Evolutionary conservation across 208 protist genomes (phyloP), one percentile per base, ranked within the genome.

Genomic region (Blastocrithidia nonstop): DNA sequence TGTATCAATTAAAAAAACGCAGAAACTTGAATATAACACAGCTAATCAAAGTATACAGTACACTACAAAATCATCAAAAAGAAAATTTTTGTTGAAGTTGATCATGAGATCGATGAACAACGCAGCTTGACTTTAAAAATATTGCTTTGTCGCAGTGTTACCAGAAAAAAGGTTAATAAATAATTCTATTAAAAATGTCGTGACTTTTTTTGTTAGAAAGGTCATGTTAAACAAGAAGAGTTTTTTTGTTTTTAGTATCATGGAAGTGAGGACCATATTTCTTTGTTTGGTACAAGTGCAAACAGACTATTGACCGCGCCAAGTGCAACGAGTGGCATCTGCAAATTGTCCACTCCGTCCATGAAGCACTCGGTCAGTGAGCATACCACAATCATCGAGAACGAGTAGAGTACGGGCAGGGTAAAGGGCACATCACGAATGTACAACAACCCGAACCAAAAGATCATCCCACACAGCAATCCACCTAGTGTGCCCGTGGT

Each of bases 271-370:
- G 22, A 39, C 4, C 35, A 17, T 7, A 6, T 39, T 6, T 39
- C 35, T 6, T 39, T 39, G 7, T 39, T 39, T n/a, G n/a, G 6
- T 9, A 83, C 29, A 2, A 92, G 45, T 3, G 72, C 62, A 40
- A 87, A 82, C 17, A 84, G 29, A 42, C 66, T 80, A 29, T 66
- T 66, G 8, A 83, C 63, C 0, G 64, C 71, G n/a, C 68, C 76
- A 19, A 85, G 48, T 32, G 88, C 63, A 19, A 88, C 71, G n/a
- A 93, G 42, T 6, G 85, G 85, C 23, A 93, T 59, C 58, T 93
- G 78, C 15, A 93, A 53, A 31, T 93, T 93, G 44, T 93, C 85
- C 33, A 93, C 70, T 15, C 77, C 80, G 40, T 93, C 75, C 43
- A 77, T 83, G 45, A 93, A 84, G 43, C 77, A 88, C 54, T 93